Percentiles rank a stretch among this genome's conserved stretches.
phyloP scores from a whole-genome alignment of 768 basidiomycete genomes.

The Pilatotrama ljubarskyi region DNA sequence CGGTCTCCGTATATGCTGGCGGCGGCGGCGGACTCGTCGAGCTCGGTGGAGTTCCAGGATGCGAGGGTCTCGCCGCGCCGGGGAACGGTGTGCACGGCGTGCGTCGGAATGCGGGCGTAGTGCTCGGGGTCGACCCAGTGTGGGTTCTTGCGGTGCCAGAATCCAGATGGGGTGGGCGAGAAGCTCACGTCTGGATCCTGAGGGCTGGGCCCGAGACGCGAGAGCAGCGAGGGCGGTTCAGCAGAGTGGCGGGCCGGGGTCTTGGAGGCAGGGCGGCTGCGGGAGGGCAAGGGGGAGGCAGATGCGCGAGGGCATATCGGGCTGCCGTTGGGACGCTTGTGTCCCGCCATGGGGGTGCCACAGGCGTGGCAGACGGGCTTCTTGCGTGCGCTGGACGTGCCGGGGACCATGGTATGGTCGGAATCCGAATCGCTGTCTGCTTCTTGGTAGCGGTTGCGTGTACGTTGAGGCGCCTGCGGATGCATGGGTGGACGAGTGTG shows the following conservation, averaged over 20 bases:
- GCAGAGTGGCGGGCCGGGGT: not conserved
- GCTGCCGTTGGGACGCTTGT: constrained; percentile 36
- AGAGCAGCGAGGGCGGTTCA: not conserved
- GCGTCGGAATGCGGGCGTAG: constrained; percentile 1
- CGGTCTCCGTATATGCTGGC: not conserved
- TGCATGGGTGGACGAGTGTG: not conserved
- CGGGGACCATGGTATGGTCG: constrained; percentile 1
- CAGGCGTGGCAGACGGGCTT: constrained; percentile 37
- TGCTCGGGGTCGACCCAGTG: constrained; percentile 33
- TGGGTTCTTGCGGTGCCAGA: constrained; percentile 35
- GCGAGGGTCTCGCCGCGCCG: constrained; percentile 12
- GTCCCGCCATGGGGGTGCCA: constrained; percentile 39
- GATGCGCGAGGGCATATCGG: constrained; percentile 33
- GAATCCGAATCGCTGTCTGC: not conserved
- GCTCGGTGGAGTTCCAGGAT: constrained; percentile 30
- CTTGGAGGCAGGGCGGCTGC: not conserved
- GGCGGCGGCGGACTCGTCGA: constrained; percentile 9
- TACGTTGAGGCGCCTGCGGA: constrained; percentile 4
- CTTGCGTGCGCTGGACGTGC: constrained; percentile 27
- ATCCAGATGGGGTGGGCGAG: constrained; percentile 22
- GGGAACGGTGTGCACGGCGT: constrained; percentile 2
- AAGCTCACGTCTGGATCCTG: not conserved
- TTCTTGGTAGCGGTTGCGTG: not conserved
- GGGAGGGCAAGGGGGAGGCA: not conserved
- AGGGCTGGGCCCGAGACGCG: not conserved